Percentiles rank a stretch among this genome's conserved stretches.
Evolutionary conservation across 768 basidiomycete species (phyloP).

Genomic region (Lactarius vividus): DNA sequence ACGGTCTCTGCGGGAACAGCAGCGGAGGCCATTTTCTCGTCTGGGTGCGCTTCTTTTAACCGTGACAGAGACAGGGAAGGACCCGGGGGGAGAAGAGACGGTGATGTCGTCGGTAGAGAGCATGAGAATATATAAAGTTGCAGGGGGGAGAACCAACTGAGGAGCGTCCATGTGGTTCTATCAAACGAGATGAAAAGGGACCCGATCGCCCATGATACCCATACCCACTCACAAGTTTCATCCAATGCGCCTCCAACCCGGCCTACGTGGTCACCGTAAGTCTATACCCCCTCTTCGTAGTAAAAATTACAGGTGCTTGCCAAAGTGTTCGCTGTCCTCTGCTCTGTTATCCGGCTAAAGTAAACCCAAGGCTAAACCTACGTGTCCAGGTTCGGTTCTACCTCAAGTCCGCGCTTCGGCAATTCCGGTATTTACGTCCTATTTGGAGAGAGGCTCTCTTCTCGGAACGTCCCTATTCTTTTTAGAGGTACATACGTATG

Average conservation of each 20-base stretch:
- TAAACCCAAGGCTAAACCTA: no score
- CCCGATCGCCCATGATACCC: neutral
- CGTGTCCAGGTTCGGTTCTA: neutral
- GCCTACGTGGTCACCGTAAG: neutral
- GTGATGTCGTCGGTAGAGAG: neutral
- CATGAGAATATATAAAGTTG: neutral
- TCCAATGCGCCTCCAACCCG: neutral
- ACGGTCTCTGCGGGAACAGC: neutral
- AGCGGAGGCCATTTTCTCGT: neutral
- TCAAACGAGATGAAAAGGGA: neutral
- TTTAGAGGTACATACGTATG: neutral
- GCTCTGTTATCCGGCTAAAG: neutral
- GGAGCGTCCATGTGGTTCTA: slow-evolving; percentile 1
- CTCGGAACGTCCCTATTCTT: neutral
- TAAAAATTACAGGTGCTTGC: neutral
- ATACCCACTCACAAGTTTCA: neutral
- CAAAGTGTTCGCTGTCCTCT: neutral
- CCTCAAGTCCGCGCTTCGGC: neutral
- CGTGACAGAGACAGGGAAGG: neutral
- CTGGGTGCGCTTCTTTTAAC: slow-evolving; percentile 18
- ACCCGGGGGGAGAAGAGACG: neutral
- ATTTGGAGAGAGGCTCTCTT: neutral
- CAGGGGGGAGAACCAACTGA: neutral
- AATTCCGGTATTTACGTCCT: neutral
- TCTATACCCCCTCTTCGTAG: neutral